Evolutionary conservation across 2,329 filamentous ascomycete species (phyloP).

Genomic region (Dissoconium aciculare): DNA sequence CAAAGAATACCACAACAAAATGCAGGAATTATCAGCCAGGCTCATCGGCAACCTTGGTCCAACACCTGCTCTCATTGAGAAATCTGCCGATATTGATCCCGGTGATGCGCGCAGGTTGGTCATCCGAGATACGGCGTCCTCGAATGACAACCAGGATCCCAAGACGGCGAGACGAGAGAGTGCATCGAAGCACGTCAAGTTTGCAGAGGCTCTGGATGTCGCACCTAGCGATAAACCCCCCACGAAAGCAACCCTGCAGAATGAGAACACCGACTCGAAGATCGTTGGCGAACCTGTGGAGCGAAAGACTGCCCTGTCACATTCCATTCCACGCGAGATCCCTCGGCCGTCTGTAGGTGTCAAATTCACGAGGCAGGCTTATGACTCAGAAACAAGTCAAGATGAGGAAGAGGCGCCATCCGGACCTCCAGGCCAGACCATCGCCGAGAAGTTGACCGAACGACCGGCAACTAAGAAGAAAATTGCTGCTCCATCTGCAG

Average conservation of each 20-base stretch:
- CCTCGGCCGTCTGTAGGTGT: background rate
- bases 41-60: conserved; percentile 50
- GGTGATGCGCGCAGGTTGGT: conserved; percentile 45
- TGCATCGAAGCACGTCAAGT: conserved; percentile 58
- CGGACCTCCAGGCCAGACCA: conserved; percentile 16
- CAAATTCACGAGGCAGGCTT: no score
- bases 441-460: conserved; percentile 41
- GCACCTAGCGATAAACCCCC: conserved; percentile 30
- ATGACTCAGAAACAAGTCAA: conserved; percentile 2
- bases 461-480: conserved; percentile 20
- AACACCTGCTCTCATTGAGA: conserved; percentile 23
- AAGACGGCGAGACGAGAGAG: conserved; percentile 23
- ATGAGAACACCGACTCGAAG: no score
- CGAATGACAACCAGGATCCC: conserved; percentile 8
- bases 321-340: background rate
- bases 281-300: conserved; percentile 21
- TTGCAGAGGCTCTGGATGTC: conserved; percentile 60
- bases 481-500: conserved; percentile 23
- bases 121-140: conserved; percentile 23
- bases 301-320: no score
- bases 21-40: conserved; percentile 71
- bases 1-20: conserved; percentile 62
- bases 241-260: conserved; percentile 8
- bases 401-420: conserved; percentile 7
- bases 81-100: conserved; percentile 29